These are phyloP conservation scores for Carex cristatella DNA, from an alignment of 176 grass and related monocot species.

Conservation along the genomic window DNA sequence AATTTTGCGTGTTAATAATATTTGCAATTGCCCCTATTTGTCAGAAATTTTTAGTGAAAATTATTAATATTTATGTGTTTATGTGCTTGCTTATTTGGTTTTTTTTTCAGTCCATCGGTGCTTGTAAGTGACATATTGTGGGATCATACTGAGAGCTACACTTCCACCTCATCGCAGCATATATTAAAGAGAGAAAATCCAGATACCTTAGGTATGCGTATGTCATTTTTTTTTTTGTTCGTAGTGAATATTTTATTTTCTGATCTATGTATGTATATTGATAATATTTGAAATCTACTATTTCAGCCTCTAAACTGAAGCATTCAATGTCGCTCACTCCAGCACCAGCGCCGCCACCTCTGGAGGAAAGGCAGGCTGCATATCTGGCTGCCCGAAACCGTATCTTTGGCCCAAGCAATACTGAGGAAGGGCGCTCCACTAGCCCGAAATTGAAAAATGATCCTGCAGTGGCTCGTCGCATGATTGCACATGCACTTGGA, in stretches of 20 bases:
- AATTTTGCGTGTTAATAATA: background rate
- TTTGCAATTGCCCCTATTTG: background rate
- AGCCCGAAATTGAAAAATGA: conserved; percentile 41
- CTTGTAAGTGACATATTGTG: conserved; percentile 84
- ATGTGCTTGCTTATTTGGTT: conserved; percentile 4
- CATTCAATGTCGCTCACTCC: background rate
- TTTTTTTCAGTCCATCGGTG: conserved; percentile 67
- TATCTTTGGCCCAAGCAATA: conserved; percentile 46
- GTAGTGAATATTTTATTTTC: background rate
- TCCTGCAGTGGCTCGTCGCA: conserved; percentile 68
- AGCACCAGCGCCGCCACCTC: conserved; percentile 25
- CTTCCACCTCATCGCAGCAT: conserved; percentile 38
- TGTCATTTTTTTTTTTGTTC: background rate
- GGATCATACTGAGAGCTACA: conserved; percentile 39
- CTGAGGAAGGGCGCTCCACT: conserved; percentile 27
- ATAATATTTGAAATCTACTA: background rate
- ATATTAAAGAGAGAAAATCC: conserved; percentile 43
- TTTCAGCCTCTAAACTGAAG: conserved; percentile 1
- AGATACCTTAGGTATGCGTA: conserved; percentile 38
- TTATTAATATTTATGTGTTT: background rate
- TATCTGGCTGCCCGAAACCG: conserved; percentile 70
- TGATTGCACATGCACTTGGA: conserved; percentile 94
- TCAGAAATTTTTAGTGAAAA: conserved; percentile 4
- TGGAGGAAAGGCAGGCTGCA: conserved; percentile 83
- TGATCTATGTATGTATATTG: background rate